phyloP scores from a whole-genome alignment of 345 rosid genomes.

The Cardamine chenopodiifolia region DNA sequence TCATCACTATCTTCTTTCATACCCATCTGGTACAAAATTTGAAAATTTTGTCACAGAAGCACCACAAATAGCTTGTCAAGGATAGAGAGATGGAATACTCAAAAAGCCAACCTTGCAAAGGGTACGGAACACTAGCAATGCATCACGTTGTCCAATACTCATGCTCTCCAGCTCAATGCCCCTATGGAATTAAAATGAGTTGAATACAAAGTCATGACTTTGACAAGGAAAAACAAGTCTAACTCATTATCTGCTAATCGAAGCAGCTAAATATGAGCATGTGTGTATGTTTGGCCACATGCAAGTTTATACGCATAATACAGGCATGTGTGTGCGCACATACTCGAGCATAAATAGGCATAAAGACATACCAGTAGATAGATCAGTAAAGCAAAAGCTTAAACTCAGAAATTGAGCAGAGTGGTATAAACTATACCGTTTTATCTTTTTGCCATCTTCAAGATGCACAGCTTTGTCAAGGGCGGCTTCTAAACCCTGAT shows the following conservation, averaged over 20 bases:
- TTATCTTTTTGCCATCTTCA: constrained; percentile 94
- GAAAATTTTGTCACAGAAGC: constrained; percentile 28
- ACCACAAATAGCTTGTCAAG: constrained; percentile 35
- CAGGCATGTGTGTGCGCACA: constrained; percentile 3
- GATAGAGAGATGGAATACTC: constrained; percentile 16
- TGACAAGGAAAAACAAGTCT: constrained; percentile 16
- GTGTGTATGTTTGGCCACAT: constrained; percentile 10
- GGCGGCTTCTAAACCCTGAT: constrained; percentile 93
- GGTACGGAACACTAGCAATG: constrained; percentile 90
- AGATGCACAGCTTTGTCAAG: constrained; percentile 95
- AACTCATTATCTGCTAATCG: constrained; percentile 15
- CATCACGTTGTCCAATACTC: constrained; percentile 94
- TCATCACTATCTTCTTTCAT: constrained; percentile 99
- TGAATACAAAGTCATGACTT: constrained; percentile 14
- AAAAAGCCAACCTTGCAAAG: constrained; percentile 87
- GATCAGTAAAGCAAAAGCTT: constrained; percentile 19
- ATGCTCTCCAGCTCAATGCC: constrained; percentile 96
- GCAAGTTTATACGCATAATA: constrained; percentile 22
- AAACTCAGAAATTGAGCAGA: constrained; percentile 20
- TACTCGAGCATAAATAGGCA: constrained; percentile 20
- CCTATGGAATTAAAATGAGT: constrained; percentile 43
- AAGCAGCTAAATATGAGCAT: constrained; percentile 18
- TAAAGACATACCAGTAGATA: not conserved
- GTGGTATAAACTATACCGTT: constrained; percentile 54
- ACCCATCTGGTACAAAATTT: constrained; percentile 70